A percentile compares a stretch with the other conserved stretches of the same genome.
Evolutionary conservation across 73 alveolate genomes (phyloP).

Genomic region (Paramecium biaurelia): DNA sequence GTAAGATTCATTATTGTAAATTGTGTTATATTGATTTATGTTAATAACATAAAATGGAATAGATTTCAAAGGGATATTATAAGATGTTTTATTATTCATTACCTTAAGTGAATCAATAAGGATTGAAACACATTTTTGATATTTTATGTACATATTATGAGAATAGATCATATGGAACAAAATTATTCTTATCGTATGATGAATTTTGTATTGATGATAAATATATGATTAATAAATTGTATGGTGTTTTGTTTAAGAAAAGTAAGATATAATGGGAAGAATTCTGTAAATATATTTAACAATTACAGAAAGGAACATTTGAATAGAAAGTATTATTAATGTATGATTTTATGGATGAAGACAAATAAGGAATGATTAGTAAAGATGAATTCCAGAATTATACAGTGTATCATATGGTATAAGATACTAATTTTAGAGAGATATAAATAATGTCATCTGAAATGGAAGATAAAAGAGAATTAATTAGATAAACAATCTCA

Average conservation of each 20-base stretch:
- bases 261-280: background rate
- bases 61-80: conserved; percentile 7
- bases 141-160: background rate
- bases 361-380: background rate
- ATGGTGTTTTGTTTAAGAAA: background rate
- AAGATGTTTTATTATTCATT: background rate
- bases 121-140: background rate
- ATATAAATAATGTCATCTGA: background rate
- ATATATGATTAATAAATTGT: background rate
- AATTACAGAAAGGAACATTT: background rate
- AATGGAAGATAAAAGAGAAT: background rate
- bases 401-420: background rate
- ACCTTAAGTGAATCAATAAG: background rate
- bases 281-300: background rate
- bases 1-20: conserved; percentile 34
- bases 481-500: background rate
- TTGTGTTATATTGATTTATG: conserved; percentile 33
- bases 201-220: background rate
- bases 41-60: background rate
- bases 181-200: background rate
- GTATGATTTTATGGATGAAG: background rate
- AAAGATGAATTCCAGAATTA: background rate
- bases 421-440: background rate
- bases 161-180: background rate
- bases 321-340: background rate